A percentile compares a stretch with the other conserved stretches of the same genome.
Evolutionary conservation across 352 stramenopile species (phyloP).

Genomic region (Phytopythium oedochilum): DNA sequence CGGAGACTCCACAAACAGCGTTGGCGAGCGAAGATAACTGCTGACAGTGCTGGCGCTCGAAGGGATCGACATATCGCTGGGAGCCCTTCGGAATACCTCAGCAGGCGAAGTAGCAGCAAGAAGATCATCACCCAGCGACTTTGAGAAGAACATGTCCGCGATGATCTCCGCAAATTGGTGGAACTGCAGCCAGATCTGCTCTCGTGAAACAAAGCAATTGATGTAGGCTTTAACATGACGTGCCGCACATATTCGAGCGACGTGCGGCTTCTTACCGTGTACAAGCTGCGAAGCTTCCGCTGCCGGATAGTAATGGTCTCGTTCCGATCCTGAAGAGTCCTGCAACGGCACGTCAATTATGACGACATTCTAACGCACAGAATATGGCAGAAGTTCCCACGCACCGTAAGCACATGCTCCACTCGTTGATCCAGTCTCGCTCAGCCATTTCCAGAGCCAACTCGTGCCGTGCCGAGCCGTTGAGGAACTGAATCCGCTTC

Average conservation of each 20-base stretch:
- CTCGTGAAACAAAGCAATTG: background rate
- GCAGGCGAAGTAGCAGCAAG: conserved; percentile 11
- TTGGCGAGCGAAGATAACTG: background rate
- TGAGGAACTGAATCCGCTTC: conserved; percentile 42
- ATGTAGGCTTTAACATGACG: no score
- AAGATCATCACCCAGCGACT: conserved; percentile 23
- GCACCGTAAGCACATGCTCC: conserved; percentile 67
- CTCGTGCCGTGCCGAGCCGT: conserved; percentile 39
- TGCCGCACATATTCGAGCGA: no score
- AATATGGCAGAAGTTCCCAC: background rate
- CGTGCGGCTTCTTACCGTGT: conserved; percentile 27
- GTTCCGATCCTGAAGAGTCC: conserved; percentile 30
- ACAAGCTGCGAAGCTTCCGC: conserved; percentile 48
- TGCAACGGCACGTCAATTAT: background rate
- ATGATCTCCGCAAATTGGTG: conserved; percentile 63
- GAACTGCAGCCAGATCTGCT: conserved; percentile 79
- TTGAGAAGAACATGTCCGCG: conserved; percentile 61
- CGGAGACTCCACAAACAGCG: background rate
- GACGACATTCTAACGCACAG: background rate
- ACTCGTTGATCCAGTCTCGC: conserved; percentile 78
- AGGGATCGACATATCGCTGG: conserved; percentile 20
- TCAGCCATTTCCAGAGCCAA: conserved; percentile 54
- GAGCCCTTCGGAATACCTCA: conserved; percentile 21
- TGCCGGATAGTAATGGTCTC: conserved; percentile 31
- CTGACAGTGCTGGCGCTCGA: conserved; percentile 4